Percentiles rank a stretch among this genome's conserved stretches.
These are phyloP conservation scores for Orychophragmus violaceus DNA, from an alignment of 345 rosid species.

Conservation along the genomic window DNA sequence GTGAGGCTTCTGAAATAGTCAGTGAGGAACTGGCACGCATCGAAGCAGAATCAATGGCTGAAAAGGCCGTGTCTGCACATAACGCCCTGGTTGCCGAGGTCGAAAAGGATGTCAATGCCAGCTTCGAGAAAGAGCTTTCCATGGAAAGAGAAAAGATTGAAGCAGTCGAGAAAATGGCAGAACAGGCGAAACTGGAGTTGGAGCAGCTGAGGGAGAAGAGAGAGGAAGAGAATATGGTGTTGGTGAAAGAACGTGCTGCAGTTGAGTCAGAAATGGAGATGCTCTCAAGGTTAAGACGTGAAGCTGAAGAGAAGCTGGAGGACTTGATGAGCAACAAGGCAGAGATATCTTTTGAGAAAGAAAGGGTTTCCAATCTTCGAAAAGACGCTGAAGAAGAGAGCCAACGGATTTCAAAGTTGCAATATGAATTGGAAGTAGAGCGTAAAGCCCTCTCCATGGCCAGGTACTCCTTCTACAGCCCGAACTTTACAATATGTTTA, in stretches of 20 bases:
- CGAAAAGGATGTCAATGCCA: constrained; percentile 76
- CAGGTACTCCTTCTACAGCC: constrained; percentile 45
- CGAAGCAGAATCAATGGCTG: constrained; percentile 93
- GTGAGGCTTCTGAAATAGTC: constrained; percentile 79
- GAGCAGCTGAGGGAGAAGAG: constrained; percentile 68
- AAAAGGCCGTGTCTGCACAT: constrained; percentile 82
- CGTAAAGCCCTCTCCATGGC: constrained; percentile 94
- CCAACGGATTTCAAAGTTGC: constrained; percentile 65
- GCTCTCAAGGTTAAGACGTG: constrained; percentile 63
- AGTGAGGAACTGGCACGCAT: constrained; percentile 93
- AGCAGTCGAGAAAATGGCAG: constrained; percentile 84
- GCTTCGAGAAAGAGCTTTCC: constrained; percentile 74
- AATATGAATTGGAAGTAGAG: constrained; percentile 85
- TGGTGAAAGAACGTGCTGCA: constrained; percentile 76
- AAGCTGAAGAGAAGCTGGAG: constrained; percentile 77
- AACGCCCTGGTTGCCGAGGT: constrained; percentile 83
- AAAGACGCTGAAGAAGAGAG: constrained; percentile 74
- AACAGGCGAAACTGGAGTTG: constrained; percentile 63
- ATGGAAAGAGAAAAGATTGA: constrained; percentile 74
- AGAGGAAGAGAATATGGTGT: constrained; percentile 59
- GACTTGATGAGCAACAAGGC: constrained; percentile 68
- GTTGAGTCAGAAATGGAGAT: constrained; percentile 86
- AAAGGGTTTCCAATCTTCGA: constrained; percentile 57
- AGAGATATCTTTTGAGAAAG: constrained; percentile 80
- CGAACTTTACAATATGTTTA: neutral